Base-by-base conservation (phyloP, 305 asterid genomes). In the Petunia hybrid region DNA sequence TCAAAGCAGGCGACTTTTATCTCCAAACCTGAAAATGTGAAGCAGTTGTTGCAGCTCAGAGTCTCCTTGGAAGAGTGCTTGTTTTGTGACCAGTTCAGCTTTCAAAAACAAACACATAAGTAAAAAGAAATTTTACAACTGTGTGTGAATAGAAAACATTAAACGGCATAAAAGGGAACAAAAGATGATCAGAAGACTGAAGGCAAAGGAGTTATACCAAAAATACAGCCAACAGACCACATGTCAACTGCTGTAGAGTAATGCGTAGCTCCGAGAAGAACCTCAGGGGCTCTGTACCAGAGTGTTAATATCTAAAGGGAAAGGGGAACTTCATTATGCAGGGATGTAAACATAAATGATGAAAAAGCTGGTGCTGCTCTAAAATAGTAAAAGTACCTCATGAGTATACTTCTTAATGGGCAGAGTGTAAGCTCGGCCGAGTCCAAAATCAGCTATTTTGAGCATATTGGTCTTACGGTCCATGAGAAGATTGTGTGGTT, bases 221-320 rank as follows among this genome's bases (percentile, higher is more conserved):
- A 96, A 84, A 96, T 94, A 80, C 98, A 93, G 55, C 92, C 99
- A 55, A 96, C 98, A 57, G 98, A 96, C 98, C 99, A 96, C 89
- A 93, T 93, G 86, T 96, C 99, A 63, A 96, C 98, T 36, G 94
- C 98, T 74, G 98, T 95, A 42, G 99, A 92, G 91, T 96, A 96
- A 83, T 94, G 98, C 5, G 98, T 93, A 10, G 97, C 93, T 61
- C 99, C 99, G 89, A 96, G 82, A 63, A 94, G 98, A 76, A 96
- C 98, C 88, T 96, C 99, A 73, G 99, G 99, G 83, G 99, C 99
- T 86, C 99, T 91, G 67, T 96, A 94, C 99, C 99, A 96, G 36
- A 96, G 95, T 75, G 99, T 96, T 89, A 96, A 86, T 83, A 96
- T 96, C 99, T 96, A 93, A 80, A 77, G 81, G 45, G 51, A 53